Evolutionary conservation across 345 rosid species (phyloP), one percentile per base, ranked within the genome.

Genomic region (Euphorbia peplus): DNA sequence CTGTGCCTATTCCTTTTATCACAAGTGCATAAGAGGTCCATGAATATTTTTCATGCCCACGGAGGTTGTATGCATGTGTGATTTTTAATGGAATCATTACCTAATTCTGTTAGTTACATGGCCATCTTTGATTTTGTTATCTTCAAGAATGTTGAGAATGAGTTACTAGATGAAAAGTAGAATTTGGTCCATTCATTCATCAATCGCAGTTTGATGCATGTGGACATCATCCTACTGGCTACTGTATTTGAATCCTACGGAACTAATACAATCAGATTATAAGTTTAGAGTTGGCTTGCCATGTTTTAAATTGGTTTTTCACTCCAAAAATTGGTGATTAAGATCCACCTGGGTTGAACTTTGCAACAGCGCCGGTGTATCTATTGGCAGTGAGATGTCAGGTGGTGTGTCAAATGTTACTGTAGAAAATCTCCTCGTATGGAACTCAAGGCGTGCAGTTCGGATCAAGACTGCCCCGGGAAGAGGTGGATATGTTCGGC

Each of bases 331-430:
- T 32, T 64, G 9, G 60, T 63, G 63, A 63, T 69, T 66, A 69
- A 74, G 32, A 65, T 61, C 28, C 52, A 41, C 55, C 68, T 42
- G 72, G 81, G 52, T 37, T 63, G 75, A 64, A 70, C 52, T 64
- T 37, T 77, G 77, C 35, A 64, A 82, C 97, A 95, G 97, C 71
- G 99, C 99, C 25, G 99, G 99, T 19, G 55, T 95, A 69, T 95
- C 97, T 30, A 95, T 91, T 58, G 99, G 97, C 78, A 95, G 99
- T 61, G 99, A 95, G 87, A 95, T 95, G 97, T 95, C 97, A 21
- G 99, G 99, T 53, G 99, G 99, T 25, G 96, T 95, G 60, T 89
- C 91, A 28, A 88, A 91, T 57, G 84, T 95, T 62, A 95, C 90
- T 0, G 83, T 95, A 39, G 93, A 95, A 73, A 95, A 91, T 75